Evolutionary conservation across 805 yeast genomes (phyloP).

Genomic region (Saturnispora ahearnii): DNA sequence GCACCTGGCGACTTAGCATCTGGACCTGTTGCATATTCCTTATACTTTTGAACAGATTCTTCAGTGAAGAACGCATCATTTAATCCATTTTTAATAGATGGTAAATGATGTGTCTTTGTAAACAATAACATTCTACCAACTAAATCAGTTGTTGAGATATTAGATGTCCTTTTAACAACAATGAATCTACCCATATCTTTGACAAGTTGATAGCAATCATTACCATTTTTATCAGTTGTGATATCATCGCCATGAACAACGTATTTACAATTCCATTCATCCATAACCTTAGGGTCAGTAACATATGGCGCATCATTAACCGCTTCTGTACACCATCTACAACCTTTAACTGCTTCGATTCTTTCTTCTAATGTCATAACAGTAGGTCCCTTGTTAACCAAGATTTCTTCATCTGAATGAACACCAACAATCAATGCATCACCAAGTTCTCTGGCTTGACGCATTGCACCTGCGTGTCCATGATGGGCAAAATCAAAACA

Average conservation of each 20-base stretch:
- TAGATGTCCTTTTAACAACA: slow-evolving; percentile 90
- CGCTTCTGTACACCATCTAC: slow-evolving; percentile 76
- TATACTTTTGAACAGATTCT: slow-evolving; percentile 36
- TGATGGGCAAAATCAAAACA: slow-evolving; percentile 98
- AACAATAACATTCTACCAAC: slow-evolving; percentile 77
- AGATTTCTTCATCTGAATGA: slow-evolving; percentile 84
- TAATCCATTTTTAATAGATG: slow-evolving; percentile 24
- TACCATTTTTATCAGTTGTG: slow-evolving; percentile 92
- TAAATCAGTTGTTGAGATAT: slow-evolving; percentile 89
- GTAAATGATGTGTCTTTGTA: slow-evolving; percentile 50
- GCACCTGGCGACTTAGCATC: slow-evolving; percentile 54
- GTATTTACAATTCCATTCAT: slow-evolving; percentile 61
- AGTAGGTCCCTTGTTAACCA: slow-evolving; percentile 80
- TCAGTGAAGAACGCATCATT: slow-evolving; percentile 20
- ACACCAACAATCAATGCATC: slow-evolving; percentile 74
- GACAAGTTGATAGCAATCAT: slow-evolving; percentile 80
- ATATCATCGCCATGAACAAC: slow-evolving; percentile 99
- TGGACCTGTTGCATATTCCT: slow-evolving; percentile 49
- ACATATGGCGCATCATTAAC: slow-evolving; percentile 86
- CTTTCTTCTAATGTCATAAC: slow-evolving; percentile 84
- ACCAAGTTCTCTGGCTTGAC: slow-evolving; percentile 85
- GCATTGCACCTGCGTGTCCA: slow-evolving; percentile 95
- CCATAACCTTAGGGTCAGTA: slow-evolving; percentile 77
- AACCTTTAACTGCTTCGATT: slow-evolving; percentile 74
- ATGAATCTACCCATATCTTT: slow-evolving; percentile 79